Percentiles rank a stretch among this genome's conserved stretches.
Conservation (phyloP, 148 eudicot genomes). For the Suaeda aralocaspica region DNA sequence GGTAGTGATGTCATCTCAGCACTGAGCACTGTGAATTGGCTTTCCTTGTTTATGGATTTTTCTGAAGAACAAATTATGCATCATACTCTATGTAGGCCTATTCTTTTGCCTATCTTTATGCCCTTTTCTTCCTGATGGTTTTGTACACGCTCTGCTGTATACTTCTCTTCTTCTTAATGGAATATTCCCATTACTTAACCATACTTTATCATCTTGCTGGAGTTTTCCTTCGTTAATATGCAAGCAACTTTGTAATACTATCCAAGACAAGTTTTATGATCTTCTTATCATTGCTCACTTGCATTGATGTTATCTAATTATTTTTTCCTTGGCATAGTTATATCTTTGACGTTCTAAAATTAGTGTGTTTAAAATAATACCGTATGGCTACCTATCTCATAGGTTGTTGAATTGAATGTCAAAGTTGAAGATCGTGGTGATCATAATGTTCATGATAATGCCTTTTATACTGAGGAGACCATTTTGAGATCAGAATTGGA, state of each 20-base stretch:
- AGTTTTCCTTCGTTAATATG: neutral
- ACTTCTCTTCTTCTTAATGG: neutral
- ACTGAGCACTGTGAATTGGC: neutral
- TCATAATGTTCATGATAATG: slow-evolving; percentile 78
- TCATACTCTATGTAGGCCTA: neutral
- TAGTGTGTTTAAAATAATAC: neutral
- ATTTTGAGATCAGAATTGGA: slow-evolving; percentile 67
- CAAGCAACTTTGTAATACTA: neutral
- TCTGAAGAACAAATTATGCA: neutral
- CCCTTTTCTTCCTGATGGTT: neutral
- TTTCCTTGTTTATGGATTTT: neutral
- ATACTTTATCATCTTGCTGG: neutral
- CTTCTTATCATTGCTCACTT: neutral
- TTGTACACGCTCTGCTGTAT: no score
- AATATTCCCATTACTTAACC: neutral
- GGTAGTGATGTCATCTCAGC: neutral
- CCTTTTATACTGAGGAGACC: slow-evolving; percentile 85
- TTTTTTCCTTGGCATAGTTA: neutral
- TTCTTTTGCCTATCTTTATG: neutral
- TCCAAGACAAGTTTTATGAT: neutral
- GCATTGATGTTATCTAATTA: neutral
- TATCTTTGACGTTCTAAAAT: neutral
- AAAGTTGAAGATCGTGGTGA: slow-evolving; percentile 86
- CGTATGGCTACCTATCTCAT: neutral
- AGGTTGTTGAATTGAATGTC: slow-evolving; percentile 95